Base-by-base conservation (phyloP, 2,329 filamentous ascomycete species). In the Tolypocladium album region DNA sequence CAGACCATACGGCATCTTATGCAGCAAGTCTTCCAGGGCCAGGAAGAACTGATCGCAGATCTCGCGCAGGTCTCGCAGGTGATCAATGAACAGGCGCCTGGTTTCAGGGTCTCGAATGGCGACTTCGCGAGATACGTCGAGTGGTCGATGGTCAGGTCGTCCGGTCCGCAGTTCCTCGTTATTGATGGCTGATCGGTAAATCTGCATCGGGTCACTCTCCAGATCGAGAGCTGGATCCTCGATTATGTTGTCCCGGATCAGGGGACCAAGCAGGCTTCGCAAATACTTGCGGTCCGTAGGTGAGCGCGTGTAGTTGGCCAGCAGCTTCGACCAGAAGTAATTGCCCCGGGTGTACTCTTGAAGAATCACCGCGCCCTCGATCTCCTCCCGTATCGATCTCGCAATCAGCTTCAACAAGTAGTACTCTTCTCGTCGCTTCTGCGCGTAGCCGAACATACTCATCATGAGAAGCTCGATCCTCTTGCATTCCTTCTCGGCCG, bases 51-150 rank as follows among this genome's bases (percentile, higher is more conserved):
- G 91, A 70, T 97, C 92, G 58, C 90, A 92, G 65, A 99, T 94
- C 72, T 97, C 94, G 58, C 94, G 85, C 59, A 99, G 84, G 70
- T 97, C 93, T 67, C 95, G 89, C 53, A 99, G 81, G 70, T 99
- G 92, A 68, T 94, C 89, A 61, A 99, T 96, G 72, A 99, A 99
- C 34, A 92, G 87, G 62, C 89, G 87, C 67, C 93, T 85, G 1
- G 94, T 97, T 74, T 99, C 94, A 0, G 88, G 88, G 69, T 99
- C 94, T 66, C 92, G 88, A 71, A 99, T 97, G n/a, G 94, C 94
- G 66, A 95, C 82, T 71, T 99, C 94, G 63, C 92, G 85, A 0
- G 91, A 88, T 40, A 99, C 88, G 66, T 97, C 92, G 17, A 90
- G 85, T 40, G 87, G 89, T 63, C 94, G 84, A 57, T 83, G 84